These are phyloP conservation scores for Lactarius evosmus DNA, from an alignment of 768 basidiomycete species.

Conservation along the genomic window DNA sequence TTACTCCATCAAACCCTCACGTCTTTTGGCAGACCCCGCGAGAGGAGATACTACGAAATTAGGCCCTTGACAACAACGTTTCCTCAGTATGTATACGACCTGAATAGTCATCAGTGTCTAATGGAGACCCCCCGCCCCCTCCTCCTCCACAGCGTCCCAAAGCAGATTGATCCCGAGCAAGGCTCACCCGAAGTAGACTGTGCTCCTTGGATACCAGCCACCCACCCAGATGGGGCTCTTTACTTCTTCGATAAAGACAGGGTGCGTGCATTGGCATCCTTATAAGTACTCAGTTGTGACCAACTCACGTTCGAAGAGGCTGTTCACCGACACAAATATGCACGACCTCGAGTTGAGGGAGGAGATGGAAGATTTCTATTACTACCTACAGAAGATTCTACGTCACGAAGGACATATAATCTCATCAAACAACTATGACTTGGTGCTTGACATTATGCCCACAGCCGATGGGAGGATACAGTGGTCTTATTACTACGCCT, in stretches of 20 bases:
- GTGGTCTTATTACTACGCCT: background rate
- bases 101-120: background rate
- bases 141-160: too few species aligned
- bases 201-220: conserved; percentile 41
- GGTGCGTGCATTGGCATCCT: background rate
- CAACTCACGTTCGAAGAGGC: conserved; percentile 35
- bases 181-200: background rate
- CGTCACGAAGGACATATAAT: conserved; percentile 22
- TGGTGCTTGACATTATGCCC: conserved; percentile 28
- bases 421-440: conserved; percentile 28
- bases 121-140: background rate
- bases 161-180: background rate
- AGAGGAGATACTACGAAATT: background rate
- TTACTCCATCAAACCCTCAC: background rate
- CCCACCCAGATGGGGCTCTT: conserved; percentile 35
- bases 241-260: background rate
- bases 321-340: conserved; percentile 53
- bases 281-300: background rate
- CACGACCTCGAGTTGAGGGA: conserved; percentile 36
- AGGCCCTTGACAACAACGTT: background rate
- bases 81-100: background rate
- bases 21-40: background rate
- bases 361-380: conserved; percentile 36
- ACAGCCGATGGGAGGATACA: conserved; percentile 13
- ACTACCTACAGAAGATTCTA: background rate